Evolutionary conservation across 2,329 filamentous ascomycete species (phyloP).

Genomic region (Emmonsiellopsis sp.): DNA sequence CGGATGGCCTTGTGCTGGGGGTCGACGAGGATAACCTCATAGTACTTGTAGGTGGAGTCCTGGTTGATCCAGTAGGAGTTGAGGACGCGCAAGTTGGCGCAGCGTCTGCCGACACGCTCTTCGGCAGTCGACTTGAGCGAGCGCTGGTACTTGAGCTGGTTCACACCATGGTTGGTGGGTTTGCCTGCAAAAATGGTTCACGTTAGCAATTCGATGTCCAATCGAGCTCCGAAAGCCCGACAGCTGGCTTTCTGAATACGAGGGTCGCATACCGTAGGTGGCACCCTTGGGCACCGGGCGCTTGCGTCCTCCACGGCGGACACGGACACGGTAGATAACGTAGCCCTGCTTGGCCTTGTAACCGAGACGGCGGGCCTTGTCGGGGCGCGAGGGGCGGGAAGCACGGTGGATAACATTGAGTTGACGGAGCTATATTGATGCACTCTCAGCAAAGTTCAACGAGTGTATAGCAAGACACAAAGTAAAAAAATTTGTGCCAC

Average conservation of each 20-base stretch:
- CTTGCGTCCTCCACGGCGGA: constrained; percentile 98
- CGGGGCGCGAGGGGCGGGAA: constrained; percentile 92
- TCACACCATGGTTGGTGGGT: constrained; percentile 99
- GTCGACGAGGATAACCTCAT: constrained; percentile 98
- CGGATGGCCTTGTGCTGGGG: constrained; percentile 99
- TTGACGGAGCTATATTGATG: constrained; percentile 99
- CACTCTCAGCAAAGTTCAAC: constrained; percentile 99
- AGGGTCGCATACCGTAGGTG: constrained; percentile 71
- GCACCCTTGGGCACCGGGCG: constrained; percentile 92
- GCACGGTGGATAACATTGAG: constrained; percentile 99
- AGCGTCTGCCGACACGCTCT: constrained; percentile 98
- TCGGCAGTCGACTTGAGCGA: constrained; percentile 96
- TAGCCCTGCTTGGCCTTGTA: constrained; percentile 99
- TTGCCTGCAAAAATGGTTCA: constrained; percentile 56
- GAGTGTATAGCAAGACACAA: constrained; percentile 82
- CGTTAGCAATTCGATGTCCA: neutral
- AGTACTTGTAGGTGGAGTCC: constrained; percentile 99
- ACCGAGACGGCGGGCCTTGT: constrained; percentile 99
- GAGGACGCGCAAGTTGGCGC: constrained; percentile 96
- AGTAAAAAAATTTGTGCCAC: constrained; percentile 35
- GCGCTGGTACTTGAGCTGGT: constrained; percentile 99
- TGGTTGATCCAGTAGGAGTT: constrained; percentile 99
- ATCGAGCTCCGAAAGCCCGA: neutral
- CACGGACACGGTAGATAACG: constrained; percentile 99
- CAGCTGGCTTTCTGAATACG: neutral